Evolutionary conservation across 306 rosid species (phyloP).

Genomic region (Cucurbita pepo): DNA sequence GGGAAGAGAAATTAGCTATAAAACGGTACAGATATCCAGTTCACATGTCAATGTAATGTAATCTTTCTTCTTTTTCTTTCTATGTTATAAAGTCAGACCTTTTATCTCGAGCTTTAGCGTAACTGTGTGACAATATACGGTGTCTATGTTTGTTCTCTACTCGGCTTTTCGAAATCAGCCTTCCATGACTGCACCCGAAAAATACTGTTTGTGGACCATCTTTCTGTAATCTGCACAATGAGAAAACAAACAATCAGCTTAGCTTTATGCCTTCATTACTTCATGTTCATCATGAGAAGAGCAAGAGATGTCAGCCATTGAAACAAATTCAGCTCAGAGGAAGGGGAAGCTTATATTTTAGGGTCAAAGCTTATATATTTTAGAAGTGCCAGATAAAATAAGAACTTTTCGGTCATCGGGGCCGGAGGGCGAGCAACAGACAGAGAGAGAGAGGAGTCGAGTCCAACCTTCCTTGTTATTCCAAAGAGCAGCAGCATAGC

Average conservation of each 20-base stretch:
- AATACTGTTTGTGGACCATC: conserved; percentile 76
- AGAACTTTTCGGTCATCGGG: not conserved
- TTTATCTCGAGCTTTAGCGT: not conserved
- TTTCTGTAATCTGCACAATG: conserved; percentile 50
- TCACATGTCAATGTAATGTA: not conserved
- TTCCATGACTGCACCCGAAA: conserved; percentile 59
- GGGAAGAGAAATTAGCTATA: not conserved
- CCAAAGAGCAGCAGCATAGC: conserved; percentile 81
- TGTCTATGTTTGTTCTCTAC: not conserved
- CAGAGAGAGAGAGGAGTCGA: not conserved
- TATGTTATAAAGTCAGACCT: not conserved
- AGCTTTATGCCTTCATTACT: not conserved
- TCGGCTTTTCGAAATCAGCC: conserved; percentile 25
- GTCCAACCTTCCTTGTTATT: conserved; percentile 68
- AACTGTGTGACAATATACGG: not conserved
- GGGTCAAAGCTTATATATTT: not conserved
- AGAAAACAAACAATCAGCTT: not conserved
- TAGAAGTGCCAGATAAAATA: not conserved
- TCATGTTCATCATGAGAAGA: not conserved
- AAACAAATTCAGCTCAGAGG: not conserved
- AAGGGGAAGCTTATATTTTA: not conserved
- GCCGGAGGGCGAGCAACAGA: not conserved
- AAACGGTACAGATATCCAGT: not conserved
- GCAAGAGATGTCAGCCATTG: not conserved
- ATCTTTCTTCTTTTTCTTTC: not conserved